Evolutionary conservation across 1,284 basidiomycete species (phyloP).

Genomic region (Ceratobasidium sp.): DNA sequence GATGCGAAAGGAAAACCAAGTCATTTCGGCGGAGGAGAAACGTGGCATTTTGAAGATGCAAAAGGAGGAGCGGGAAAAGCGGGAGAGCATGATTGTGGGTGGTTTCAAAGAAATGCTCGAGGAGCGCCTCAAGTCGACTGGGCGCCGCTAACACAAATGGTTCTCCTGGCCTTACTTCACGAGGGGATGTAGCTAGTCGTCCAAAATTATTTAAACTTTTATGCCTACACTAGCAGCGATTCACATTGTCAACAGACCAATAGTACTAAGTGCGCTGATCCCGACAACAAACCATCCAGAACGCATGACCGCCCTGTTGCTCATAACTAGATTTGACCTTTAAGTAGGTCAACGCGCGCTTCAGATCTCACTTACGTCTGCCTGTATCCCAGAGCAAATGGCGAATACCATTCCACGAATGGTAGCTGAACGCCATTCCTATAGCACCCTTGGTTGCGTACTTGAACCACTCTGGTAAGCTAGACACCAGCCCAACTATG

Average conservation of each 20-base stretch:
- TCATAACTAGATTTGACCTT: constrained; percentile 64
- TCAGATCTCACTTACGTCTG: constrained; percentile 70
- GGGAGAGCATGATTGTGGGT: constrained; percentile 68
- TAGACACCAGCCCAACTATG: constrained; percentile 74
- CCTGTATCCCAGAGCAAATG: constrained; percentile 93
- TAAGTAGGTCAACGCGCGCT: constrained; percentile 21
- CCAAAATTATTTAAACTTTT: too few relatives aligned
- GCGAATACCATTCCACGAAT: constrained; percentile 88
- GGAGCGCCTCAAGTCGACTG: constrained; percentile 82
- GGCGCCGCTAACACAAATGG: background rate
- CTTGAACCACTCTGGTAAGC: constrained; percentile 77
- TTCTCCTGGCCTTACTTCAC: background rate
- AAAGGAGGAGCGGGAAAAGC: constrained; percentile 88
- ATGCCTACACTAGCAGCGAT: too few relatives aligned
- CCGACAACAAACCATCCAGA: constrained; percentile 87
- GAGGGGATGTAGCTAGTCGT: too few relatives aligned
- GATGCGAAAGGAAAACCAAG: constrained; percentile 98
- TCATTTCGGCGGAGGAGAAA: constrained; percentile 98
- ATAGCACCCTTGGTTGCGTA: constrained; percentile 76
- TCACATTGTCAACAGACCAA: constrained; percentile 66
- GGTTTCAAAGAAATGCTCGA: constrained; percentile 63
- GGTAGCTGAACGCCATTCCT: constrained; percentile 88
- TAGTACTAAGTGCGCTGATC: constrained; percentile 76
- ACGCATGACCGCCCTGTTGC: constrained; percentile 77
- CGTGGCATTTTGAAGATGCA: constrained; percentile 91